Evolutionary conservation across 176 grass and related monocot genomes (phyloP).

Genomic region (Avena eriantha): DNA sequence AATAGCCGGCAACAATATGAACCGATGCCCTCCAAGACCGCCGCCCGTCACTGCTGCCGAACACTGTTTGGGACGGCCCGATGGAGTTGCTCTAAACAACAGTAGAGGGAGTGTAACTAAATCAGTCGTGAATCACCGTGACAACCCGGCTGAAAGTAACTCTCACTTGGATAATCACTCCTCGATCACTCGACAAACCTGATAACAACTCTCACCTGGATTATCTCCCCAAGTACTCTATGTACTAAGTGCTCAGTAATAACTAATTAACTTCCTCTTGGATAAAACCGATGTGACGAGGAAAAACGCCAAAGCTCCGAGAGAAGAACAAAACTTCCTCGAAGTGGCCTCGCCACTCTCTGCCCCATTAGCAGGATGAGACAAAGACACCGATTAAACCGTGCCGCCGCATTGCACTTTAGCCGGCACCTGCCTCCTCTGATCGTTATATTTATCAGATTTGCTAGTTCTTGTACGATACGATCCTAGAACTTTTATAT

Average conservation of each 20-base stretch:
- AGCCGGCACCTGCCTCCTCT: conserved; percentile 26
- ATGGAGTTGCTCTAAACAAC: no score
- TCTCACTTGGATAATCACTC: not conserved
- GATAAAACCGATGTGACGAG: conserved; percentile 7
- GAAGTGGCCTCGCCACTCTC: conserved; percentile 34
- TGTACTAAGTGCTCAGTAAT: not conserved
- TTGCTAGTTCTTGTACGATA: no score
- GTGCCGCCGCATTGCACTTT: conserved; percentile 13
- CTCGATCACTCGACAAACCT: not conserved
- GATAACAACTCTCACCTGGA: not conserved
- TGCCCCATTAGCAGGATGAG: not conserved
- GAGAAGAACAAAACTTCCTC: not conserved
- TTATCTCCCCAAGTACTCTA: not conserved
- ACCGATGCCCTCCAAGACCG: no score
- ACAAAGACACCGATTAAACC: conserved; percentile 42
- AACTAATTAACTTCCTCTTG: not conserved
- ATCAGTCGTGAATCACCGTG: no score
- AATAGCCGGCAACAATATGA: no score
- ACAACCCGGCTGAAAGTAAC: not conserved
- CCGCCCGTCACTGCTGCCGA: no score
- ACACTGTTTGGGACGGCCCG: no score
- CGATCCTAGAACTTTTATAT: no score
- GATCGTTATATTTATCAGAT: not conserved
- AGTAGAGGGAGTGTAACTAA: no score
- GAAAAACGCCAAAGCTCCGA: conserved; percentile 39